Conservation (phyloP, 129 eudicot species). For the Artemisia tridentata region DNA sequence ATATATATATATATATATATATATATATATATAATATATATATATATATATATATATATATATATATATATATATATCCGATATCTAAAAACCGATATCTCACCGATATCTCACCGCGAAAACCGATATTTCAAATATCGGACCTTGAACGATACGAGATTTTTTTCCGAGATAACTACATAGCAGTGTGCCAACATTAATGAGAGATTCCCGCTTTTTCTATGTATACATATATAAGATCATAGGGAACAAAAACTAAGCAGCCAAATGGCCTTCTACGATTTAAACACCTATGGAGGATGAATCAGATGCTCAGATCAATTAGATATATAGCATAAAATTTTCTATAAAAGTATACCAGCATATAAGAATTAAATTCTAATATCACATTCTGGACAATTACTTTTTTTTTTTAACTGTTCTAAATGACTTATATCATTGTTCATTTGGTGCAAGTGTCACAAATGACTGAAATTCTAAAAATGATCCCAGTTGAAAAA, state of each 20-base stretch:
- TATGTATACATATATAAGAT: too few species aligned
- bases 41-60: too few species aligned
- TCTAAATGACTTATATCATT: background rate
- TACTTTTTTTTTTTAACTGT: background rate
- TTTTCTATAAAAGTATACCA: background rate
- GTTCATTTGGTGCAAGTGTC: constrained; percentile 7
- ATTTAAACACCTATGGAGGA: background rate
- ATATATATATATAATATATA: too few species aligned
- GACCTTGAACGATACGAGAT: too few species aligned
- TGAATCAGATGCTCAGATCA: background rate
- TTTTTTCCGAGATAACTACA: too few species aligned
- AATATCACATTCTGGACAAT: background rate
- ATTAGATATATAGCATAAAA: background rate
- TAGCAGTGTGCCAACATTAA: too few species aligned
- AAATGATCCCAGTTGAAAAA: constrained; percentile 3
- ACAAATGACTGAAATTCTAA: constrained; percentile 3
- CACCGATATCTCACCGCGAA: too few species aligned
- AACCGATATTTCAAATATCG: too few species aligned
- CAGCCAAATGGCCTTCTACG: background rate
- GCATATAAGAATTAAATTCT: background rate
- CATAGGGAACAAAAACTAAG: background rate
- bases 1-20: too few species aligned
- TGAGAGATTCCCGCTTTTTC: too few species aligned
- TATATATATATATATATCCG: too few species aligned
- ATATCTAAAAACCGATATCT: too few species aligned